Percentiles rank a stretch among this genome's conserved stretches.
Conservation (phyloP, 495 filamentous ascomycete species). For the Penicillium nucicola region DNA sequence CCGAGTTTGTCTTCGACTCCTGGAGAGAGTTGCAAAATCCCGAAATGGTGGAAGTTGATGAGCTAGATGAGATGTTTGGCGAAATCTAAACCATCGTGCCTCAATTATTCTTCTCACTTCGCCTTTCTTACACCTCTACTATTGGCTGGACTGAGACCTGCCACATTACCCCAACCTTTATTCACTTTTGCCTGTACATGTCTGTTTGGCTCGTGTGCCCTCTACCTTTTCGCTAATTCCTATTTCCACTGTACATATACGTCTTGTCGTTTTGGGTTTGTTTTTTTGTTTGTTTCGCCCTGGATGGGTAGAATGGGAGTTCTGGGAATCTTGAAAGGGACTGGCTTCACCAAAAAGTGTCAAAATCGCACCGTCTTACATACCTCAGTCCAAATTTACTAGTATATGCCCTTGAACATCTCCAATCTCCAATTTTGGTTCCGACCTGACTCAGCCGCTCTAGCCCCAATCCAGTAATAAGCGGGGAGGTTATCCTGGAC, state of each 20-base stretch:
- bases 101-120: background rate
- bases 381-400: slow-evolving; percentile 2
- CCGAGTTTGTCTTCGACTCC: slow-evolving; percentile 38
- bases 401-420: background rate
- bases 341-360: slow-evolving; percentile 8
- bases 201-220: slow-evolving; percentile 15
- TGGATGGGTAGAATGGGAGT: slow-evolving; percentile 24
- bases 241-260: slow-evolving; percentile 38
- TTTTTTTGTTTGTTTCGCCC: slow-evolving; percentile 14
- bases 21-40: slow-evolving; percentile 72
- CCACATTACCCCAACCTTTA: slow-evolving; percentile 12
- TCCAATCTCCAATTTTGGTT: background rate
- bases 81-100: slow-evolving; percentile 34
- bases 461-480: background rate
- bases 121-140: slow-evolving; percentile 11
- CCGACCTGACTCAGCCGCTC: background rate
- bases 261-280: slow-evolving; percentile 10
- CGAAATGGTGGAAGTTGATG: slow-evolving; percentile 85
- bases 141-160: slow-evolving; percentile 11
- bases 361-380: slow-evolving; percentile 3
- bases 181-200: slow-evolving; percentile 26
- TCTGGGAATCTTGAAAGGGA: slow-evolving; percentile 9
- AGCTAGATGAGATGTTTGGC: slow-evolving; percentile 83
- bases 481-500: background rate
- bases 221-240: slow-evolving; percentile 20